Evolutionary conservation across 2,329 filamentous ascomycete species (phyloP).

Genomic region (Aspergillus quadricinctus): DNA sequence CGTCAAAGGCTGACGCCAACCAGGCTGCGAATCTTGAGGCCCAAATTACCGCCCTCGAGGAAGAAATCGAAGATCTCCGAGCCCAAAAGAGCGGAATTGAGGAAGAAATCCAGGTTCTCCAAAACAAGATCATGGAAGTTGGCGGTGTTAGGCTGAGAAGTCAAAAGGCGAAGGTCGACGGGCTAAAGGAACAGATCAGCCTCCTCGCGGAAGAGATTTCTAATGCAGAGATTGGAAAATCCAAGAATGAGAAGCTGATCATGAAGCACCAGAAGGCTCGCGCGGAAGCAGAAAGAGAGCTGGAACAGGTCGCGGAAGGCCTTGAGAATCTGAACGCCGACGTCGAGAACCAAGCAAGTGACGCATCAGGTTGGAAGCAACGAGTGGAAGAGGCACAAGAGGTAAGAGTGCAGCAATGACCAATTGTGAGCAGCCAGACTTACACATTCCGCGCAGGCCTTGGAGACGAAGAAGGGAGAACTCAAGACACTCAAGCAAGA

Average conservation of each 20-base stretch:
- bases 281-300: conserved; percentile 72
- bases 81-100: conserved; percentile 86
- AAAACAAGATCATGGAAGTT: conserved; percentile 98
- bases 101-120: conserved; percentile 83
- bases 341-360: conserved; percentile 69
- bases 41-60: conserved; percentile 68
- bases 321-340: conserved; percentile 75
- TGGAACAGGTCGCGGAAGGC: conserved; percentile 67
- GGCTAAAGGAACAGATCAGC: conserved; percentile 78
- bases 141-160: conserved; percentile 88
- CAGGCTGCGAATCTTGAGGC: conserved; percentile 70
- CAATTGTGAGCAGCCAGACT: neutral
- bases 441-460: conserved; percentile 42
- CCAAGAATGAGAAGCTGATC: conserved; percentile 90
- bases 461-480: conserved; percentile 75
- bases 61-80: conserved; percentile 74
- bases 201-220: conserved; percentile 77
- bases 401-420: conserved; percentile 27
- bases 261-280: conserved; percentile 81
- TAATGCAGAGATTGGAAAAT: conserved; percentile 78
- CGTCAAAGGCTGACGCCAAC: conserved; percentile 73
- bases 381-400: conserved; percentile 78
- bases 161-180: conserved; percentile 87
- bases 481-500: conserved; percentile 75
- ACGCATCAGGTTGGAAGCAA: conserved; percentile 66